Evolutionary conservation across 2,329 filamentous ascomycete genomes (phyloP).

Genomic region (Calonectria leucothoes): DNA sequence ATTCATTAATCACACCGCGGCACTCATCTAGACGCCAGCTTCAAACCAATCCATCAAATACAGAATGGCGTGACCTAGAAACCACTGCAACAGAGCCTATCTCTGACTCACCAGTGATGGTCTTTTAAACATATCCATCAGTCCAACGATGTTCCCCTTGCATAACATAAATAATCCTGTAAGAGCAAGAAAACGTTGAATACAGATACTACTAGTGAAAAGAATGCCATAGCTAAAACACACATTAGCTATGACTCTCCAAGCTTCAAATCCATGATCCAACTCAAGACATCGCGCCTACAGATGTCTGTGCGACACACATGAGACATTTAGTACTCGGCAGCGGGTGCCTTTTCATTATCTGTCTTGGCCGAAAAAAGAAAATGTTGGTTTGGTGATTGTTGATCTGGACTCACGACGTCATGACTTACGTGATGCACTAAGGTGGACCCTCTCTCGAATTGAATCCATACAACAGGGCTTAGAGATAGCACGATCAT

Average conservation of each 20-base stretch:
- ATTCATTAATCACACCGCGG: background rate
- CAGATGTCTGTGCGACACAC: background rate
- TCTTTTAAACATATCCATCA: background rate
- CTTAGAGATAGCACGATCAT: too few relatives aligned
- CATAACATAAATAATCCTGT: background rate
- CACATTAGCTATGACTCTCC: background rate
- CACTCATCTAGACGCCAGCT: background rate
- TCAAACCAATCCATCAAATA: background rate
- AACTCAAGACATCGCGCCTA: background rate
- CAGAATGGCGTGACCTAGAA: accelerated
- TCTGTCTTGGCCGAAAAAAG: background rate
- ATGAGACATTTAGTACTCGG: background rate
- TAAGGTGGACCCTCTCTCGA: background rate
- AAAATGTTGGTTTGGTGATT: background rate
- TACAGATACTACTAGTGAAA: background rate
- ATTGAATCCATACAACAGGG: background rate
- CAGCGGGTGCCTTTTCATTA: background rate
- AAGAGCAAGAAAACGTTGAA: background rate
- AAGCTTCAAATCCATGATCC: background rate
- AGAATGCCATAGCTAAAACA: background rate
- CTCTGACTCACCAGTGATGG: background rate
- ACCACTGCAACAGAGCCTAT: background rate
- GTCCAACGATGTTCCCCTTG: background rate
- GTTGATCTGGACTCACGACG: background rate
- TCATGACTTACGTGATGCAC: background rate